Base-by-base conservation (phyloP, 306 rosid genomes). In the Dicorynia guianensis region DNA sequence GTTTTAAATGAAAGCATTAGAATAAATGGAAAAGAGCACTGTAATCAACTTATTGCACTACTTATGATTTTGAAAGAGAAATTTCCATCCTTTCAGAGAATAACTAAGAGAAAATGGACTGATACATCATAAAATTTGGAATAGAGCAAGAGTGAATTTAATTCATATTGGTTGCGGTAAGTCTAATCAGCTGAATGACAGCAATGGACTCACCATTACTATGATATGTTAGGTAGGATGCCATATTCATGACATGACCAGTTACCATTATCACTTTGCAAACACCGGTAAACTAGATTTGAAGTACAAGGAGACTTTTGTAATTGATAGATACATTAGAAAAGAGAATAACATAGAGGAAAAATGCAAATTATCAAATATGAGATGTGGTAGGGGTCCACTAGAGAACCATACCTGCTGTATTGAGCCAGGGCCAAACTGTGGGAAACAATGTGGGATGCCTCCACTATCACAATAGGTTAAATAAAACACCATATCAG, bases 391-490 rank as follows among this genome's bases (percentile, higher is more conserved):
- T 7, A 46, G 20, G 12, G 35, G 33, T 8, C 12, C 39, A 7
- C 8, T 43, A 42, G 53, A 78, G 67, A 52, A 69, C 6, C 17
- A 69, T 79, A 92, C 98, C 96, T 92, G 98, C 85, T 95, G 98
- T 18, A 95, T 87, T 9, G 73, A 71, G 62, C 98, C 98, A 3
- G 98, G 97, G 81, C 98, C 98, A 86, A 95, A 95, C 90, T 95
- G 98, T 12, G 97, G 98, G 83, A 95, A 92, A 81, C 98, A 95
- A 85, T 95, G 98, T 19, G 98, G 98, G 69, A 95, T 14, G 7
- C 98, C 98, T 67, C 98, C 98, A 86, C 97, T 92, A 79, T 52
- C 76, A 76, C 56, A 84, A 85, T 25, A 80, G 71, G 30, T 25
- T 25, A 25, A 77, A 36, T 76, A 60, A 11, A 4, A 83, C 67